These are phyloP conservation scores for Poronia punctata DNA, from an alignment of 495 filamentous ascomycete species.

Conservation along the genomic window DNA sequence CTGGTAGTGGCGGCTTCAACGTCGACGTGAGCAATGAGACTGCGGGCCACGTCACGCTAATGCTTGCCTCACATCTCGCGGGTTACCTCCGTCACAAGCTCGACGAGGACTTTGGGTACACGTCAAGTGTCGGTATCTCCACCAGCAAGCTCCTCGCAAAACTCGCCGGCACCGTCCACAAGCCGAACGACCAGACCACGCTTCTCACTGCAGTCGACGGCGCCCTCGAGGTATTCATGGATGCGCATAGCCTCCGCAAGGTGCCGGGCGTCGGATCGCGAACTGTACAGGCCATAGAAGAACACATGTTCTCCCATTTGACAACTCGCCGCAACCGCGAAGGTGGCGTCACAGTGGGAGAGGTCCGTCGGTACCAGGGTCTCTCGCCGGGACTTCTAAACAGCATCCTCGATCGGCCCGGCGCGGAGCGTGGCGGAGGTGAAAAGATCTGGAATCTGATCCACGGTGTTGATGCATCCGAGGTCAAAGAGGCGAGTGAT, in stretches of 20 bases:
- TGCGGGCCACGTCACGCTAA: conserved; percentile 46
- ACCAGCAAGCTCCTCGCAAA: conserved; percentile 82
- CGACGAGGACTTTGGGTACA: conserved; percentile 75
- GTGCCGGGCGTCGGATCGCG: conserved; percentile 83
- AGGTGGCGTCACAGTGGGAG: conserved; percentile 51
- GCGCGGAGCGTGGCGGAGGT: conserved; percentile 61
- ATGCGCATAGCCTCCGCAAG: conserved; percentile 67
- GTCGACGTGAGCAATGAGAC: conserved; percentile 10
- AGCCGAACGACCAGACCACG: conserved; percentile 79
- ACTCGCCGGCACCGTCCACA: conserved; percentile 74
- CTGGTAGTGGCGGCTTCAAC: neutral
- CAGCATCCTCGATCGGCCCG: conserved; percentile 59
- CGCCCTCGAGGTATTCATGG: conserved; percentile 58
- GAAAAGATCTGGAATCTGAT: conserved; percentile 53
- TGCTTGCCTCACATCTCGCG: conserved; percentile 70
- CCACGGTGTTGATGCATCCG: conserved; percentile 55
- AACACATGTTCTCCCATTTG: conserved; percentile 47
- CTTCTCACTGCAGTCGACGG: conserved; percentile 50
- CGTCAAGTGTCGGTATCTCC: conserved; percentile 77
- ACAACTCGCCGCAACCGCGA: conserved; percentile 38
- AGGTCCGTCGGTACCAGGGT: conserved; percentile 53
- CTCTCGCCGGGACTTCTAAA: conserved; percentile 58
- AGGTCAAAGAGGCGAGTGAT: conserved; percentile 62
- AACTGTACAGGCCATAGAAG: conserved; percentile 61
- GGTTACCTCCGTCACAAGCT: conserved; percentile 61